Evolutionary conservation across 345 rosid species (phyloP), one percentile per base, ranked within the genome.

Genomic region (thale cress (Arabidopsis thaliana)): DNA sequence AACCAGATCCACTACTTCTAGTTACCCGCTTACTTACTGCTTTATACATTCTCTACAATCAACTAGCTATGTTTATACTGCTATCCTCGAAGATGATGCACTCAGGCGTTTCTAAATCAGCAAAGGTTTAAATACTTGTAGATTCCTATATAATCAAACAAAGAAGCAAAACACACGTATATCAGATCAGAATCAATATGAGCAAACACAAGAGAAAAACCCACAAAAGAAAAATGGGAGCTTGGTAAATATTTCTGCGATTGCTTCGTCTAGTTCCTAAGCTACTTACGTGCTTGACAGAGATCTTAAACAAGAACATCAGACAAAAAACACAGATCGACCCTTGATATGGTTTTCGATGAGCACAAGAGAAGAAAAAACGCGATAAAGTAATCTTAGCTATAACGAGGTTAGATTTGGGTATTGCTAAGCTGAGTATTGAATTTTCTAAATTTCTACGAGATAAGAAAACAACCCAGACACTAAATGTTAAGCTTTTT

Each of bases 1-100:
- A n/a, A 51, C 9, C 51, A 66, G 58, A 66, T 24, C 25, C 42
- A 66, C 57, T 71, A 37, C 71, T 78, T 69, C 73, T 58, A n/a
- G 73, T 72, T 51, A 57, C 51, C 9, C 80, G 57, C 69, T 22
- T 77, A 30, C 6, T 40, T 11, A 33, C 53, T 37, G 40, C 53
- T 8, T n/a, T 48, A 37, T 46, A 20, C 79, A 75, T 67, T 9
- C 38, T 67, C 52, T 40, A 28, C 3, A 45, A 25, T 6, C 36
- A 73, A 16, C 20, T 16, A 16, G 30, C 24, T 38, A 36, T 8
- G 62, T 28, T 13, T 6, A 49, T 9, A n/a, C 7, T 5, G 3
- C 55, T 30, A 9, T 13, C 51, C 65, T 12, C 61, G 7, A 58
- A 25, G 42, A 14, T 45, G 20, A 38, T 12, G 23, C 72, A 3